A percentile compares a stretch with the other conserved stretches of the same genome.
Conservation (phyloP, 2,329 filamentous ascomycete genomes). For the Pleurostoma richardsiae region DNA sequence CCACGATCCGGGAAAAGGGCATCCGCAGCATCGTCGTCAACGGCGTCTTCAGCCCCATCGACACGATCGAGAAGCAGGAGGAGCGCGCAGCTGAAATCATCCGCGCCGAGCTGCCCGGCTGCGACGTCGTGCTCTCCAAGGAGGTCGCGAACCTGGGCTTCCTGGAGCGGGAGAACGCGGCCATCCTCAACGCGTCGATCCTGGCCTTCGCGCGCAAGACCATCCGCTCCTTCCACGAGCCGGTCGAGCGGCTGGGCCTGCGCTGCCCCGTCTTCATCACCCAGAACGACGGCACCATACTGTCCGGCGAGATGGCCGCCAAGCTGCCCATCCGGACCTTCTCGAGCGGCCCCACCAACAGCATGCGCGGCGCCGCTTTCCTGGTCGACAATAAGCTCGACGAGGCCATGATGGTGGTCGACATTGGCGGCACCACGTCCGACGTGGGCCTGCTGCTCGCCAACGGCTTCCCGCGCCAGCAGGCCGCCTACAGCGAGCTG, state of each 20-base stretch:
- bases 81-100: slow-evolving; percentile 39
- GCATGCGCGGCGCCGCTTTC: slow-evolving; percentile 58
- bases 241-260: slow-evolving; percentile 43
- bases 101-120: slow-evolving; percentile 28
- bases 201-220: slow-evolving; percentile 51
- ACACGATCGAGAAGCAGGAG: slow-evolving; percentile 41
- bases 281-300: slow-evolving; percentile 59
- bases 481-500: slow-evolving; percentile 56
- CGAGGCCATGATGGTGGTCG: slow-evolving; percentile 52
- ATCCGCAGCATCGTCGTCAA: slow-evolving; percentile 42
- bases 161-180: slow-evolving; percentile 59
- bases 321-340: slow-evolving; percentile 57
- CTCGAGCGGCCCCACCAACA: slow-evolving; percentile 59
- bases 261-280: slow-evolving; percentile 54
- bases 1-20: slow-evolving; percentile 29
- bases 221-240: slow-evolving; percentile 48
- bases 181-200: slow-evolving; percentile 60
- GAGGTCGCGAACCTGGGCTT: slow-evolving; percentile 50
- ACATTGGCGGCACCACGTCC: slow-evolving; percentile 63
- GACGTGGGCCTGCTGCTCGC: slow-evolving; percentile 57
- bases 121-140: slow-evolving; percentile 43
- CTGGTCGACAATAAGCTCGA: slow-evolving; percentile 33
- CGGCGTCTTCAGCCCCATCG: slow-evolving; percentile 49
- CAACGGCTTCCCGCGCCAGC: slow-evolving; percentile 59
- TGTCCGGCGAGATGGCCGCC: slow-evolving; percentile 47